These are phyloP conservation scores for Fusarium neocosmosporiellum DNA, from an alignment of 2,329 filamentous ascomycete species.

Conservation along the genomic window DNA sequence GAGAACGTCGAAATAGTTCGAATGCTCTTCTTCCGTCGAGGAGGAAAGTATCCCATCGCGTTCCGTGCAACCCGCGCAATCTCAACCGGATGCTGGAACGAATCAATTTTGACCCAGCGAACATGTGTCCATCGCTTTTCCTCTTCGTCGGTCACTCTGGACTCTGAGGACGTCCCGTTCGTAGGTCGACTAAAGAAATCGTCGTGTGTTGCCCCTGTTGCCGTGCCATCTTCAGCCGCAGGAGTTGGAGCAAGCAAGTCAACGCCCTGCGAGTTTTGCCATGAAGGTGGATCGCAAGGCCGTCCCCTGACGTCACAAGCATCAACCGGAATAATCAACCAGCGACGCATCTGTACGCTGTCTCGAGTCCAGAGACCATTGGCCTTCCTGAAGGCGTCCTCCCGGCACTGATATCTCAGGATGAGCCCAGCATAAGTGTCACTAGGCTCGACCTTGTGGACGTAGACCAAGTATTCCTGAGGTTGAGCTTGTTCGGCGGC, in stretches of 20 bases:
- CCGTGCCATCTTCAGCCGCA: slow-evolving; percentile 40
- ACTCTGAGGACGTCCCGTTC: slow-evolving; percentile 47
- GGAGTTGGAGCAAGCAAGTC: slow-evolving; percentile 66
- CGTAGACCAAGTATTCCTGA: slow-evolving; percentile 85
- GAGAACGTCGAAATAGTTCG: slow-evolving; percentile 73
- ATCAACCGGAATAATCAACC: slow-evolving; percentile 87
- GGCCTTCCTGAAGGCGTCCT: slow-evolving; percentile 83
- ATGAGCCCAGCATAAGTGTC: slow-evolving; percentile 94
- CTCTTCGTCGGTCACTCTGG: slow-evolving; percentile 53
- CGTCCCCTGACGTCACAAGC: slow-evolving; percentile 86
- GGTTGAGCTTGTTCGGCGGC: slow-evolving; percentile 65
- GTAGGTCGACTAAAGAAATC: slow-evolving; percentile 55
- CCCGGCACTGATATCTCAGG: slow-evolving; percentile 88
- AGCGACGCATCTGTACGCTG: slow-evolving; percentile 84
- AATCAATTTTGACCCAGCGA: slow-evolving; percentile 86
- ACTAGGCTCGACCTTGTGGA: slow-evolving; percentile 83
- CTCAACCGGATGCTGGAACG: slow-evolving; percentile 75
- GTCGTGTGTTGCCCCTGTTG: slow-evolving; percentile 47
- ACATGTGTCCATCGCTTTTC: slow-evolving; percentile 86
- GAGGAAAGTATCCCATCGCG: slow-evolving; percentile 90
- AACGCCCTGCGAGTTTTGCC: slow-evolving; percentile 53
- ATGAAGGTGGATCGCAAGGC: slow-evolving; percentile 66
- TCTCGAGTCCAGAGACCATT: slow-evolving; percentile 97
- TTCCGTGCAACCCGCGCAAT: slow-evolving; percentile 86
- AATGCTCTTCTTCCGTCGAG: slow-evolving; percentile 85